Conservation (phyloP, 2,329 filamentous ascomycete genomes). For the Coniochaeta sp. region DNA sequence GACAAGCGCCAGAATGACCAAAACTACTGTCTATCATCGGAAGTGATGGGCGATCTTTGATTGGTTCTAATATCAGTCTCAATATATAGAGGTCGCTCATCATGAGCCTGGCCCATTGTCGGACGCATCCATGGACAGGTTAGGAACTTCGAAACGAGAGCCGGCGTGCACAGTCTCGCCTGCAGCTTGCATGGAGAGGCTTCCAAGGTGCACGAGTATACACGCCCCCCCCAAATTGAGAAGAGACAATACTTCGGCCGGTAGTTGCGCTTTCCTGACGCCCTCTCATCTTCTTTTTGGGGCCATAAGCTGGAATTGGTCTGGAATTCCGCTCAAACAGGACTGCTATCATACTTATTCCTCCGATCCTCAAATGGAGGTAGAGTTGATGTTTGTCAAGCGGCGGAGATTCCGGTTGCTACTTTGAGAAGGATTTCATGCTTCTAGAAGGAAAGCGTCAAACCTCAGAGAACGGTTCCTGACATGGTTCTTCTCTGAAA, state of each 20-base stretch:
- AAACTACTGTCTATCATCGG: slow-evolving; percentile 3
- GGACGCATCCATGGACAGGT: background rate
- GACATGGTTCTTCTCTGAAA: background rate
- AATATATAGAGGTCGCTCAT: slow-evolving; percentile 9
- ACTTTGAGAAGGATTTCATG: background rate
- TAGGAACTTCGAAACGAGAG: background rate
- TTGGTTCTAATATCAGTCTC: slow-evolving; percentile 12
- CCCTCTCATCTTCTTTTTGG: background rate
- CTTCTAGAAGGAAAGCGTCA: background rate
- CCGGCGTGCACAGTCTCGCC: background rate
- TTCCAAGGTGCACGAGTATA: background rate
- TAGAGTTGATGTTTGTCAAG: background rate
- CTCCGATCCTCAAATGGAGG: background rate
- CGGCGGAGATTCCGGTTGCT: background rate
- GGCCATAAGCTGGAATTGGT: background rate
- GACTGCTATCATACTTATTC: background rate
- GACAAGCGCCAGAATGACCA: background rate
- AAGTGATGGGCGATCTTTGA: slow-evolving; percentile 13
- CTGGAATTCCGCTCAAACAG: background rate
- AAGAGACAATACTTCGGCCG: slow-evolving; percentile 8
- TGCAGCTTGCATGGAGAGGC: background rate
- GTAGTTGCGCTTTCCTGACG: slow-evolving; percentile 6
- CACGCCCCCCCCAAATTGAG: slow-evolving; percentile 4
- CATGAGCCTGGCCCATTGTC: slow-evolving; percentile 5
- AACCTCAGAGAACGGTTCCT: background rate